Evolutionary conservation across 202 grass and related monocot genomes (phyloP).

Genomic region (Panicum hallii): DNA sequence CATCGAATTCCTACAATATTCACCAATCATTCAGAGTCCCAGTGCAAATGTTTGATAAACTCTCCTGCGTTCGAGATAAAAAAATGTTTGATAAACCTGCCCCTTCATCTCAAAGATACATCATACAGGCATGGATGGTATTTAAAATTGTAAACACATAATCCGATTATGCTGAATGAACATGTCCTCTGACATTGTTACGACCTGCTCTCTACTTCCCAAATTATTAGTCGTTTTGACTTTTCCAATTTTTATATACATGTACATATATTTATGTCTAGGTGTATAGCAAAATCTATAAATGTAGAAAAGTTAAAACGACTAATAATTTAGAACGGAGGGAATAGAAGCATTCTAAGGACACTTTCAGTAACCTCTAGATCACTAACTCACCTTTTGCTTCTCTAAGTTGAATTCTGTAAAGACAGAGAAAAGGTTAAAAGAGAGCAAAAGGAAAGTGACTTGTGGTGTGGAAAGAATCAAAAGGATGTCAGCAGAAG

Average conservation of each 20-base stretch:
- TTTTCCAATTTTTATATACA: too few relatives aligned
- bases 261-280: too few relatives aligned
- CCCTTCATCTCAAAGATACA: constrained; percentile 21
- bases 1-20: constrained; percentile 22
- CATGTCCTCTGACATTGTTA: constrained; percentile 7
- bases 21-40: constrained; percentile 29
- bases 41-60: constrained; percentile 28
- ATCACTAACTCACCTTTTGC: constrained; percentile 4
- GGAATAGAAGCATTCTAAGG: not conserved
- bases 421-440: constrained; percentile 37
- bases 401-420: constrained; percentile 7
- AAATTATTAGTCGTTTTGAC: too few relatives aligned
- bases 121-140: not conserved
- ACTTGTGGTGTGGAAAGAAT: constrained; percentile 42
- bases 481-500: constrained; percentile 41
- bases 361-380: constrained; percentile 23
- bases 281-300: too few relatives aligned
- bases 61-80: too few relatives aligned
- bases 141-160: not conserved
- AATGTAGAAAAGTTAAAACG: too few relatives aligned
- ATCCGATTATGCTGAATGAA: not conserved
- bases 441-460: constrained; percentile 27
- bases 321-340: too few relatives aligned
- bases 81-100: constrained; percentile 15
- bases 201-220: too few relatives aligned